Base-by-base conservation (phyloP, 148 eudicot species). In the Amaranthus hypochondriacus region DNA sequence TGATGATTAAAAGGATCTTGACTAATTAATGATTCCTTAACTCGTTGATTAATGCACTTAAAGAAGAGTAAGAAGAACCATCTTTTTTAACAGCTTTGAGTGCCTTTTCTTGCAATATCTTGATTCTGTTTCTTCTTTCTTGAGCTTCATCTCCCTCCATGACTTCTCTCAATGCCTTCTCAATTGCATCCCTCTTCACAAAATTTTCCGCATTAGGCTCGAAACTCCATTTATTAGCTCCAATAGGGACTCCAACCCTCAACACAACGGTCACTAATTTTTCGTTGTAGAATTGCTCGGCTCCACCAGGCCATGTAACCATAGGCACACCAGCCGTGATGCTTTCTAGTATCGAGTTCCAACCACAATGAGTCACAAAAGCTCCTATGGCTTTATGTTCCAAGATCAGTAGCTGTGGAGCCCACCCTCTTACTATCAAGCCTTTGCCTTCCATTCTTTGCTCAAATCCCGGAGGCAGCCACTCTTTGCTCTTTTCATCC, bases 281-380 rank as follows among this genome's bases (percentile, higher is more conserved):
- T 68, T 75, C 72, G 5, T 75, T 75, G 50, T 56, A 75, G 52
- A 75, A 75, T 51, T 75, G 78, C 44, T 75, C 78, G 0, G 78
- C 78, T 18, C 67, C 67, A 57, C 67, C 9, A 14, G 78, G 78
- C 78, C 72, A 75, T 13, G 78, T 67, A 4, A 75, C 49, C 78
- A 68, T 75, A 5, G 72, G 78, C 57, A 75, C 78, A 0, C 78
- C 78, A 8, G 59, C 66, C 9, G 78, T 7, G 66, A 75, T 43
- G 39, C 78, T 72, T 58, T 75, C 78, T 14, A 75, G 50, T 48
- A 49, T 75, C 6, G 78, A 75, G 47, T 75, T 75, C 78, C 78
- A 75, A 4, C 78, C 78, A 68, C 78, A 75, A 13, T 75, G 78
- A 39, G 78, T 75, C 66, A 75, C 65, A 49, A 75, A 75, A 1